Base-by-base conservation (phyloP, 1,284 basidiomycete species). In the Ganoderma lucidum region DNA sequence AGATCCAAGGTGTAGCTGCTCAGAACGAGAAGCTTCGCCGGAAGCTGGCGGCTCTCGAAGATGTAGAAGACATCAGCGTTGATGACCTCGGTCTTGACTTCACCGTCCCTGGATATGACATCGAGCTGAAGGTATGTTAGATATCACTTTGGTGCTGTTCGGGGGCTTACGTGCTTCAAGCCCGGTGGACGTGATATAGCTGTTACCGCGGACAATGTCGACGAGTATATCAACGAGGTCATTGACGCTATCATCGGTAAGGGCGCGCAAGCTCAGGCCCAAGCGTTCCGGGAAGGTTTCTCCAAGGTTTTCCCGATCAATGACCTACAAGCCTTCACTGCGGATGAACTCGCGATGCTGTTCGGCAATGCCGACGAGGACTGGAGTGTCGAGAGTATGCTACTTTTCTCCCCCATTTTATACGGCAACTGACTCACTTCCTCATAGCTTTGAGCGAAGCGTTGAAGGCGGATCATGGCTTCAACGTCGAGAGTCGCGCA, bases 391-490 rank as follows among this genome's bases (percentile, higher is more conserved):
- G 96, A 97, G 79, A 96, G 96, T 97, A 80, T 75, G 94, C 85
- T 1, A 45, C 12, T 55, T 1, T 3, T 2, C 32, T 15, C 32
- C 35, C 48, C 15, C 14, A 42, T 45, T 58, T n/a, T 17, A 9
- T 35, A 28, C 64, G 48, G 51, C 61, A 58, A 71, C 70, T 66
- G 53, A 70, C 28, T 10, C 37, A 81, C 1, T 23, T 64, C 64
- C 15, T 30, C 58, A 3, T 71, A 94, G 97, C 96, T n/a, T 86
- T 99, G 58, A 90, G 89, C 65, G 95, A 96, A 78, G 90, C 93
- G 6, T 83, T 99, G 81, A 99, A 99, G 81, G 97, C 98, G 12
- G 98, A 99, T 78, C 98, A 99, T 80, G 98, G 98, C 12, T 99
- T 97, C 85, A 97, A 97, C 74, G 90, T 94, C 28, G 97, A 99